Conservation (phyloP, 2,329 filamentous ascomycete genomes). For the Thyridium curvatum region DNA sequence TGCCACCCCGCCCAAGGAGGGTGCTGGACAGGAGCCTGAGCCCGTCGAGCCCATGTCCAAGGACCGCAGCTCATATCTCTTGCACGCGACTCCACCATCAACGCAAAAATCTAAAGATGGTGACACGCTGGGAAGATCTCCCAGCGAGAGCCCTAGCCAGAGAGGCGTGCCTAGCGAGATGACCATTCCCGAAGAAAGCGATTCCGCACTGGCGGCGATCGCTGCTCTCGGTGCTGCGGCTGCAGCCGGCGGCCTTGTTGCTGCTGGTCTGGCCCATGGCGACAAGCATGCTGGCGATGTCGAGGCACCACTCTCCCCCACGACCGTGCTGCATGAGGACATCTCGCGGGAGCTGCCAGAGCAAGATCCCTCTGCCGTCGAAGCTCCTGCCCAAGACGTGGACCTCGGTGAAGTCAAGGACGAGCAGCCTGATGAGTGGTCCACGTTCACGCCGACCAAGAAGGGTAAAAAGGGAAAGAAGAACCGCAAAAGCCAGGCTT, state of each 20-base stretch:
- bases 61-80: constrained; percentile 34
- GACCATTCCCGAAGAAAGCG: not conserved
- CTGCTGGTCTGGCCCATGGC: not conserved
- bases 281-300: not conserved
- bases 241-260: constrained; percentile 1
- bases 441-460: constrained; percentile 17
- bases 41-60: constrained; percentile 33
- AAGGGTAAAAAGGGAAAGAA: constrained; percentile 29
- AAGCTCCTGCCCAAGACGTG: not conserved
- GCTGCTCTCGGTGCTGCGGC: not conserved
- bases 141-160: constrained; percentile 15
- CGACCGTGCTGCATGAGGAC: too few relatives aligned
- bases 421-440: not conserved
- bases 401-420: not conserved
- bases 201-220: not conserved
- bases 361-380: not conserved
- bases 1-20: too few relatives aligned
- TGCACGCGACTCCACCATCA: constrained; percentile 29
- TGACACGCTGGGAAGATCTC: constrained; percentile 12
- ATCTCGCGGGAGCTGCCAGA: too few relatives aligned
- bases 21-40: constrained; percentile 30
- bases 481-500: constrained; percentile 15
- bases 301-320: not conserved
- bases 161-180: constrained; percentile 1
- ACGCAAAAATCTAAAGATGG: constrained; percentile 17